phyloP scores from a whole-genome alignment of 2,329 filamentous ascomycete species.

The Epichloe typhina region DNA sequence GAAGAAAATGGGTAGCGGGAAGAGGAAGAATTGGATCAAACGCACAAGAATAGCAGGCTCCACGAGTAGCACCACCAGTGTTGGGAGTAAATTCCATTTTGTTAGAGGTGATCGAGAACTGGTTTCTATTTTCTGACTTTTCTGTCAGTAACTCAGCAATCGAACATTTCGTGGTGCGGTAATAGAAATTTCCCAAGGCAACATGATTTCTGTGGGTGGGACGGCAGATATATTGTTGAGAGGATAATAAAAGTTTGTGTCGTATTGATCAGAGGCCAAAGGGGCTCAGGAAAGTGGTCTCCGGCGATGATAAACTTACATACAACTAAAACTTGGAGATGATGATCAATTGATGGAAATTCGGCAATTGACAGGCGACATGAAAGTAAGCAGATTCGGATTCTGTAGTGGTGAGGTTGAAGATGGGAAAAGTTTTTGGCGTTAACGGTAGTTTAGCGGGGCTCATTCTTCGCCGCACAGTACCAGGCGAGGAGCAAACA shows the following conservation, averaged over 20 bases:
- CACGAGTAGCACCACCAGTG: constrained; percentile 17
- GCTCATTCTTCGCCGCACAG: constrained; percentile 5
- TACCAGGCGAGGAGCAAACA: background rate
- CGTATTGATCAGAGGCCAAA: background rate
- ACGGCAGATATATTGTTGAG: background rate
- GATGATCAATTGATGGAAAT: background rate
- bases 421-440: constrained; percentile 15
- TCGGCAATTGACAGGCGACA: constrained; percentile 3
- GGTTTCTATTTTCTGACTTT: background rate
- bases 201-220: background rate
- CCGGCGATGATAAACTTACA: background rate
- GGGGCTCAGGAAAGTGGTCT: background rate
- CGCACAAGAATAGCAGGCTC: constrained; percentile 41
- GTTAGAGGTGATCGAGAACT: background rate
- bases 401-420: constrained; percentile 5
- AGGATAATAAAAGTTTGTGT: background rate
- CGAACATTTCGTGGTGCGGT: background rate
- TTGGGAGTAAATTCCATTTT: constrained; percentile 25
- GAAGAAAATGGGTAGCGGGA: background rate
- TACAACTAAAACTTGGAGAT: background rate
- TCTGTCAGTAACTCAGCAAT: background rate
- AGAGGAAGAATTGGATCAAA: constrained; percentile 6
- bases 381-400: constrained; percentile 3
- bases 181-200: background rate
- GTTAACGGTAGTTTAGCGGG: constrained; percentile 9